Base-by-base conservation (phyloP, 2,329 filamentous ascomycete genomes). In the Elsinoe ampelina region DNA sequence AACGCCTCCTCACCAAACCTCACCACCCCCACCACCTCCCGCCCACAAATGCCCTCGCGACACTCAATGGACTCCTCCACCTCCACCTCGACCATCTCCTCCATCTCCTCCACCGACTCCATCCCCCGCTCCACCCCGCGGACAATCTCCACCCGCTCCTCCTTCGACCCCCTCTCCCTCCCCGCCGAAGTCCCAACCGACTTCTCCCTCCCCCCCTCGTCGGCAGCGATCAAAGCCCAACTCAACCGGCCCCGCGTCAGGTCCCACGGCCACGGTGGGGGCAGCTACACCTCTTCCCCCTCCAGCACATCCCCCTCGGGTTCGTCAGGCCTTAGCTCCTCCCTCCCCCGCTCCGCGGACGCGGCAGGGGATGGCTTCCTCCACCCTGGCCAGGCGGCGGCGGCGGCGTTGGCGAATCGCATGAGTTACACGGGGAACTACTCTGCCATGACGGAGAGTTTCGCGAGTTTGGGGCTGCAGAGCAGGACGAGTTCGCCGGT, bases 111-210 rank as follows among this genome's bases (percentile, higher is more conserved):
- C 13, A 30, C 39, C 13, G 39, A 34, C 32, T 45, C 32, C 19
- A 45, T 38, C 13, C 39, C 54, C 26, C 54, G 54, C 32, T 45
- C 38, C 22, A 47, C 15, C n/a, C 42, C 39, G 11, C 54, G 48
- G 6, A 52, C 54, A 17, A 42, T 56, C 30, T 38, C 38, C 13
- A 42, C 39, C 17, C 54, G 54, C 17, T 45, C 54, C 20, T 56
- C 54, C n/a, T 56, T 56, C 54, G 54, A 56, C 38, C 54, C 54
- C 19, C 41, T 56, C 8, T 45, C 54, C 17, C 54, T 56, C 17
- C 54, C 54, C 20, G 39, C 54, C 15, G 22, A 34, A 10, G 19
- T 38, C 20, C 54, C 54, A 1, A 15, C 32, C 17, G 54, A 56
- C 30, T 56, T 56, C 30, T 32, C 54, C 13, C 13, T 45, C 26